Evolutionary conservation across 2,329 filamentous ascomycete genomes (phyloP).

Genomic region (Colletotrichum horii): DNA sequence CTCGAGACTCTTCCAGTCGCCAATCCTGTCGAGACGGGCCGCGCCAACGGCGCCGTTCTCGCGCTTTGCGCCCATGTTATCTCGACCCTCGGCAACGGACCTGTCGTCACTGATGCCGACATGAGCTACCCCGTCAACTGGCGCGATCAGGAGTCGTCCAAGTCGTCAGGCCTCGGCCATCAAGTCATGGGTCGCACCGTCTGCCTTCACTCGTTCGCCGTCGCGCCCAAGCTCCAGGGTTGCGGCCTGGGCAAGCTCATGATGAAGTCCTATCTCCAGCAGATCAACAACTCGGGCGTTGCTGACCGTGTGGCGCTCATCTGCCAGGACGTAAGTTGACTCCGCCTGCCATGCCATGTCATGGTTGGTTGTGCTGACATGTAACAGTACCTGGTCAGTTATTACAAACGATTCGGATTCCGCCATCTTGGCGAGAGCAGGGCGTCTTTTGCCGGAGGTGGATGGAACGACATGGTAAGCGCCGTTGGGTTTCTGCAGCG

Average conservation of each 20-base stretch:
- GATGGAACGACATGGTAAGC: slow-evolving; percentile 82
- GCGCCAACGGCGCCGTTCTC: slow-evolving; percentile 58
- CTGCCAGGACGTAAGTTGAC: slow-evolving; percentile 67
- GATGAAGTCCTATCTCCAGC: slow-evolving; percentile 78
- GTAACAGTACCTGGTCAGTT: slow-evolving; percentile 67
- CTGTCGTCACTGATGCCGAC: slow-evolving; percentile 72
- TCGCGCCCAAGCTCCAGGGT: slow-evolving; percentile 76
- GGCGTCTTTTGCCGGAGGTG: slow-evolving; percentile 76
- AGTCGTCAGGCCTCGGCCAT: slow-evolving; percentile 61
- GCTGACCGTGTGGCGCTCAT: slow-evolving; percentile 78
- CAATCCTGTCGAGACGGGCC: slow-evolving; percentile 63
- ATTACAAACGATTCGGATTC: slow-evolving; percentile 81
- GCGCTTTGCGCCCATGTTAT: slow-evolving; percentile 81
- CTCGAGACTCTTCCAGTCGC: slow-evolving; percentile 60
- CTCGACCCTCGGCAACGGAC: slow-evolving; percentile 70
- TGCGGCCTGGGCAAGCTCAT: slow-evolving; percentile 76
- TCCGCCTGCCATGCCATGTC: not conserved
- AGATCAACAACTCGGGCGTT: slow-evolving; percentile 72
- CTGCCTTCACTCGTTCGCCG: slow-evolving; percentile 81
- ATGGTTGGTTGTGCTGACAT: not conserved
- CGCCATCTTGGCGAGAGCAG: slow-evolving; percentile 70
- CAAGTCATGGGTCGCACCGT: slow-evolving; percentile 76
- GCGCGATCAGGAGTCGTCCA: slow-evolving; percentile 49
- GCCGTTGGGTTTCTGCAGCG: not conserved
- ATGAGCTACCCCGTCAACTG: slow-evolving; percentile 78